Evolutionary conservation across 345 rosid genomes (phyloP), one percentile per base, ranked within the genome.

Genomic region (Bruguiera parviflora): DNA sequence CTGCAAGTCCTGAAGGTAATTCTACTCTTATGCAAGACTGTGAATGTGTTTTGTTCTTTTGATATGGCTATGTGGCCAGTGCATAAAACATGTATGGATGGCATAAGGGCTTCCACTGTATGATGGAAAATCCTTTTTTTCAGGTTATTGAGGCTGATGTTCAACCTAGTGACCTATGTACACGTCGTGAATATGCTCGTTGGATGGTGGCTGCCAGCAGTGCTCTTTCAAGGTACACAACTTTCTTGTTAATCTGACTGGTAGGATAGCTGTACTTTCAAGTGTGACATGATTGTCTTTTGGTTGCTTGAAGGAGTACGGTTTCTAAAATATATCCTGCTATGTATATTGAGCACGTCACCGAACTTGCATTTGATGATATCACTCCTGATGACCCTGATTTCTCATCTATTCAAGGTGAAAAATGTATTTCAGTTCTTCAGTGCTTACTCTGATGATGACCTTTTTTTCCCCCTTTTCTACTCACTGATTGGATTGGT

Each of bases 391-490:
- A 89, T 59, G 96, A 95, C 74, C 93, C 96, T 72, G 99, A 92
- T 79, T 95, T 95, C 75, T 73, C 92, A 63, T 89, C 81, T 73
- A 95, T 95, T 82, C 99, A 95, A 95, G 99, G 99, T 88, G 67
- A 82, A 75, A 59, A 35, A n/a, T 56, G 9, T 21, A 51, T 57
- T 52, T 71, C 56, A 43, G 49, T 37, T 57, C 21, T 63, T 31
- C 16, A 20, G 18, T 55, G 25, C 32, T 9, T 29, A 47, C 13
- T 15, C 61, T 53, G 43, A 39, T 31, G 24, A 8, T 32, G 7
- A 37, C 16, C 19, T 18, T 63, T 19, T 63, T 56, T 63, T 20
- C 43, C 67, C 59, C 65, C 53, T 47, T 39, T 59, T 64, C 37
- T 77, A 33, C 29, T 46, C 62, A 70, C 65, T 70, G 52, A 70